These are phyloP conservation scores for Acorus gramineus DNA, from an alignment of 106 monocot genomes.

Conservation along the genomic window DNA sequence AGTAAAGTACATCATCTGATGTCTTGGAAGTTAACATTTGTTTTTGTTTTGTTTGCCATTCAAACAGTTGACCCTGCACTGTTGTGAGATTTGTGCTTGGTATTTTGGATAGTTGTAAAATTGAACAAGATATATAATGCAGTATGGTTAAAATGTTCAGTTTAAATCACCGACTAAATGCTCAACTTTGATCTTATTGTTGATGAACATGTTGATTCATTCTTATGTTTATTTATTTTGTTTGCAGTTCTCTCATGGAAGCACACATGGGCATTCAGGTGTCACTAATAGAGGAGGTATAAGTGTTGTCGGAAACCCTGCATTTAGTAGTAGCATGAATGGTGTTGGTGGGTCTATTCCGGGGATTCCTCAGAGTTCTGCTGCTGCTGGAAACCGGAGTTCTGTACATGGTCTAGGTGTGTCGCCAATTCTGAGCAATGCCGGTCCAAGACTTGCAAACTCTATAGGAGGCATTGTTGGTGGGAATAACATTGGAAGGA, in stretches of 20 bases:
- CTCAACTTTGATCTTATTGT: no score
- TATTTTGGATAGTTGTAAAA: no score
- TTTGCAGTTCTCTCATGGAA: constrained; percentile 52
- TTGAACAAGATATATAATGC: no score
- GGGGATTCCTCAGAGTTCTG: constrained; percentile 60
- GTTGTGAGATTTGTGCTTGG: no score
- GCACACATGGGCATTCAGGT: constrained; percentile 64
- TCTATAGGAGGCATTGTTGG: constrained; percentile 70
- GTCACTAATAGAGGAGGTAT: constrained; percentile 61
- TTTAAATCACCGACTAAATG: no score
- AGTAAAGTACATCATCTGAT: no score
- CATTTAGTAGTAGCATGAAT: constrained; percentile 69
- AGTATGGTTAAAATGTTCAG: no score
- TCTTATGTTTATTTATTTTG: background rate
- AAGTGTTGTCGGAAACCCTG: constrained; percentile 50
- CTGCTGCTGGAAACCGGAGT: constrained; percentile 47
- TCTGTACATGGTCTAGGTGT: constrained; percentile 54
- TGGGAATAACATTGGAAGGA: constrained; percentile 69
- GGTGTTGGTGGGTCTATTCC: constrained; percentile 71
- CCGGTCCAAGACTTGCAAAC: constrained; percentile 52
- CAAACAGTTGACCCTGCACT: no score
- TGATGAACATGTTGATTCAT: no score
- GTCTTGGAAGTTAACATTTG: no score
- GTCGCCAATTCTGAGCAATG: constrained; percentile 62
- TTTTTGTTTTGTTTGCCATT: no score